These are phyloP conservation scores for Candida tunisiensis DNA, from an alignment of 1,139 yeast genomes.

Conservation along the genomic window DNA sequence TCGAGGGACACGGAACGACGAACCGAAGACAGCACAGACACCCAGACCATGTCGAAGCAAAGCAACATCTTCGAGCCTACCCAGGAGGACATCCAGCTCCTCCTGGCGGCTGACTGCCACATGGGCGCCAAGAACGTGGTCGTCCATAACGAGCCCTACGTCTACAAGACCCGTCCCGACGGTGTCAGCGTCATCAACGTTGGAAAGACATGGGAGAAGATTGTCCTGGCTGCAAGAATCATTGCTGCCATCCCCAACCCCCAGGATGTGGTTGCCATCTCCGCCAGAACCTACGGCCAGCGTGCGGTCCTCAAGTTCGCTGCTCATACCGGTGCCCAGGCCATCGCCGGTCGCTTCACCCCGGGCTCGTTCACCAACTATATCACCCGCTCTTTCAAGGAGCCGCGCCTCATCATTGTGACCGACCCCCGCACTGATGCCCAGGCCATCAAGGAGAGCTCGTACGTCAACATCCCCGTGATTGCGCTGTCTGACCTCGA, in stretches of 20 bases:
- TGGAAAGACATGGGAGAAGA: constrained; percentile 99
- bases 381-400: constrained; percentile 99
- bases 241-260: constrained; percentile 99
- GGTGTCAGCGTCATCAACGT: constrained; percentile 98
- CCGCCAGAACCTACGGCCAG: constrained; percentile 99
- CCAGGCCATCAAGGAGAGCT: constrained; percentile 99
- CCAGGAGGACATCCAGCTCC: constrained; percentile 98
- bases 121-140: constrained; percentile 99
- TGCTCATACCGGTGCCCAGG: constrained; percentile 99
- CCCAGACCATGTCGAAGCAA: not conserved
- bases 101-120: constrained; percentile 99
- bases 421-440: constrained; percentile 99
- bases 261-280: constrained; percentile 95
- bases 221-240: constrained; percentile 98
- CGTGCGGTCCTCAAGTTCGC: constrained; percentile 99
- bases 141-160: constrained; percentile 99
- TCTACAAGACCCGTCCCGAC: constrained; percentile 98
- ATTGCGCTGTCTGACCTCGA: constrained; percentile 98
- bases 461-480: constrained; percentile 99
- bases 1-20: no score
- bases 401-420: constrained; percentile 98
- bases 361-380: constrained; percentile 99
- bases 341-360: constrained; percentile 99
- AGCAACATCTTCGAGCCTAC: constrained; percentile 65
- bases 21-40: no score